Evolutionary conservation across 2,329 filamentous ascomycete genomes (phyloP), one percentile per base, ranked within the genome.

Genomic region (Aureobasidium sp.): DNA sequence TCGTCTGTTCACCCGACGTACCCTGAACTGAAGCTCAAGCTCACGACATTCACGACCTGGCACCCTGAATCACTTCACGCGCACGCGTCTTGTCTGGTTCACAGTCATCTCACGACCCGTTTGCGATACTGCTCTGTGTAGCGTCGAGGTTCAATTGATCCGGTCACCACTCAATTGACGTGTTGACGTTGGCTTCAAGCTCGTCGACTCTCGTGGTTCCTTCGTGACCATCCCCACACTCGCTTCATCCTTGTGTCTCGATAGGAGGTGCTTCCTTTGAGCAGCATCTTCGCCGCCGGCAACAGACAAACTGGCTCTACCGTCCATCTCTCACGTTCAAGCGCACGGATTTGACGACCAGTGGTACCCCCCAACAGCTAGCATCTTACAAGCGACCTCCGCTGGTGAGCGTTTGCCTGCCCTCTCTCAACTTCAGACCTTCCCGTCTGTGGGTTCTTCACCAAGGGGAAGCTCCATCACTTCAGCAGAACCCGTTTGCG

Each of bases 281-380:
- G 53, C 53, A 55, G 53, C 53, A 49, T 41, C 53, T 41, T 44
- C 44, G 21, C 40, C 22, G 53, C 39, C 37, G 12, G 17, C 55
- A 81, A 74, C 60, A 85, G 88, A 81, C 85, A 93, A 90, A 79
- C 88, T 94, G 88, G 88, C 90, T 87, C 83, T 90, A 72, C 86
- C 88, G 75, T 87, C 87, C 74, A 86, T 90, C 68, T 86, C 86
- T 68, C 84, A 88, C 77, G 81, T 87, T 76, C 84, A 88, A 74
- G 81, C 84, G 80, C 84, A 86, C 81, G 85, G 84, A 76, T 78
- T 79, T 68, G 78, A 80, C 72, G 85, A 90, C 73, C 77, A 77
- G 61, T 71, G 74, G 70, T 88, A 82, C 73, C 32, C 35, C 14
- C 86, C 30, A 30, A 37, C 49, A 52, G 7, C 27, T 29, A 35